Percentiles rank a stretch among this genome's conserved stretches.
Evolutionary conservation across 495 filamentous ascomycete species (phyloP).

Genomic region (Diplogelasinospora grovesii): DNA sequence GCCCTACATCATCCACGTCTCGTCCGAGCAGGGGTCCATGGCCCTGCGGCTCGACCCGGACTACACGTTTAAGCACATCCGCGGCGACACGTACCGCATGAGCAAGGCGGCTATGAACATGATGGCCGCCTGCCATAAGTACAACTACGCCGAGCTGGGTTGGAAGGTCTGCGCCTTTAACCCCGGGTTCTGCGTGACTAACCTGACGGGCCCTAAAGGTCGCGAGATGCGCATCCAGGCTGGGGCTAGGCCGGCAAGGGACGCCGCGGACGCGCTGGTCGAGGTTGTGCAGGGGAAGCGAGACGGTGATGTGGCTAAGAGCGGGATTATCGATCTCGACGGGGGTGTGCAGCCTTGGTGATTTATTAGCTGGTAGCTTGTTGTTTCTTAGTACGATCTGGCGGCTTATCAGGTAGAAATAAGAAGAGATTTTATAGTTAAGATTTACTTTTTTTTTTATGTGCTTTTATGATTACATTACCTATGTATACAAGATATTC

Average conservation of each 20-base stretch:
- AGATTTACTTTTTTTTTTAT: too few species aligned
- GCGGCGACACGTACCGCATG: conserved; percentile 40
- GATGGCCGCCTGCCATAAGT: conserved; percentile 50
- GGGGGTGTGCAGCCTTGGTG: conserved; percentile 36
- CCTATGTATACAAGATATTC: too few species aligned
- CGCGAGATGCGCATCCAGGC: conserved; percentile 14
- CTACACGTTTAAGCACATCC: conserved; percentile 14
- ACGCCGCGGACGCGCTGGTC: conserved; percentile 31
- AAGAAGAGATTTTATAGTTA: too few species aligned
- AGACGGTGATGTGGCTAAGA: conserved; percentile 31
- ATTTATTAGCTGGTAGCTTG: too few species aligned
- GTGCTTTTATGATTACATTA: too few species aligned
- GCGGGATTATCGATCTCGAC: conserved; percentile 30
- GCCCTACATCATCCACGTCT: conserved; percentile 43
- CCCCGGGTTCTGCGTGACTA: conserved; percentile 48
- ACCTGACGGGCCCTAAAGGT: conserved; percentile 33
- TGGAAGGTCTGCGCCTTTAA: conserved; percentile 48
- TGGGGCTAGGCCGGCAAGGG: conserved; percentile 30
- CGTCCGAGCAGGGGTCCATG: conserved; percentile 26
- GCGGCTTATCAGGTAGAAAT: too few species aligned
- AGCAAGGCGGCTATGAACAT: conserved; percentile 58
- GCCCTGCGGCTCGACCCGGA: conserved; percentile 16
- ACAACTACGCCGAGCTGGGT: conserved; percentile 42
- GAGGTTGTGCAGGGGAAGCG: conserved; percentile 36
- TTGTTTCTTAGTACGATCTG: too few species aligned